A percentile compares a stretch with the other conserved stretches of the same genome.
Evolutionary conservation across 1,139 yeast species (phyloP).

Genomic region (Yamadazyma oceani): DNA sequence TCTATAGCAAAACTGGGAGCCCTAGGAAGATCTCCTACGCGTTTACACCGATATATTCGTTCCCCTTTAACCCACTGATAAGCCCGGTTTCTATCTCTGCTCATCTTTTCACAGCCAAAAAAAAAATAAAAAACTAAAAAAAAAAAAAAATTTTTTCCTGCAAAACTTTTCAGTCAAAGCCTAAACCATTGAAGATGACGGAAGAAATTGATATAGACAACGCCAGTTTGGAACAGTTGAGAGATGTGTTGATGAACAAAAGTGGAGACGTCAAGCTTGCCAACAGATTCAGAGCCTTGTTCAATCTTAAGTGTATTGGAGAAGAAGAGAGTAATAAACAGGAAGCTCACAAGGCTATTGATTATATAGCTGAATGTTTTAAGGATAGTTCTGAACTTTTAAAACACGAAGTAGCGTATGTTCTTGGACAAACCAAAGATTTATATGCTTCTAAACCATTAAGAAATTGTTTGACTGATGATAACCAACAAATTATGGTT

Average conservation of each 20-base stretch:
- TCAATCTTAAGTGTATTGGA: conserved; percentile 85
- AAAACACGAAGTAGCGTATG: conserved; percentile 98
- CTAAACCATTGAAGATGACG: conserved; percentile 18
- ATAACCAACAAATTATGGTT: conserved; percentile 87
- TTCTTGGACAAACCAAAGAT: conserved; percentile 94
- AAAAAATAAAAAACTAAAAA: too few species aligned
- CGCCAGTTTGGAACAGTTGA: conserved; percentile 62
- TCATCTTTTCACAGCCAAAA: too few species aligned
- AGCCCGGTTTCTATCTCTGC: too few species aligned
- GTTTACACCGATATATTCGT: too few species aligned
- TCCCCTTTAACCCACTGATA: too few species aligned
- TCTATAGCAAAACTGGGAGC: too few species aligned
- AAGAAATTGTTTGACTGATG: conserved; percentile 67
- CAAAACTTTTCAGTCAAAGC: conserved; percentile 2
- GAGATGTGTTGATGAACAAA: conserved; percentile 67
- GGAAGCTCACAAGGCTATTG: conserved; percentile 62
- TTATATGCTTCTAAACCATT: conserved; percentile 72
- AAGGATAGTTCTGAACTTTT: conserved; percentile 83
- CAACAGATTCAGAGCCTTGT: conserved; percentile 87
- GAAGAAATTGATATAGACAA: conserved; percentile 44
- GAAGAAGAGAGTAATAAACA: conserved; percentile 54
- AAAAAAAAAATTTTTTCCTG: neutral
- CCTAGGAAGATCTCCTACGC: too few species aligned
- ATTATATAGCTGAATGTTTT: conserved; percentile 82
- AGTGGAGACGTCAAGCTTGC: conserved; percentile 73